Evolutionary conservation across 345 rosid species (phyloP), one percentile per base, ranked within the genome.

Genomic region (Gossypium ekmanianum): DNA sequence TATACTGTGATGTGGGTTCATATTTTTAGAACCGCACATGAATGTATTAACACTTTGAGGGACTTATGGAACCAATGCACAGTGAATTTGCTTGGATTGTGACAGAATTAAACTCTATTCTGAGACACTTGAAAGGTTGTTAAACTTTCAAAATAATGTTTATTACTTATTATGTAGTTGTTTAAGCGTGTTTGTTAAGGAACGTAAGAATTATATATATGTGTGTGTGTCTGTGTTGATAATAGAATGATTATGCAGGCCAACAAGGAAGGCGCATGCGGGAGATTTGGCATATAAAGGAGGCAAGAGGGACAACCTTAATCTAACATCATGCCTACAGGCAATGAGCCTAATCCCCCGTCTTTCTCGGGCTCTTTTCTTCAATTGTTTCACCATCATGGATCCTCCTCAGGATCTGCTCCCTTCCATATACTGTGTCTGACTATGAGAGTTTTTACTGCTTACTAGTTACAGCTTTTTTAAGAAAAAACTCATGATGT

Each of bases 321-420:
- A 68, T 8, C 9, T 11, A 24, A 68, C 57, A 22, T 68, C 56
- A 47, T 68, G 41, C 57, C 71, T 22, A n/a, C 54, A 20, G 72
- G 27, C 58, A 50, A 9, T 48, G 58, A 44, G 17, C 7, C 4
- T 45, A 47, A 11, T 43, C 55, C 34, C 71, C 77, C 83, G 43
- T 63, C 34, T 73, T 61, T 76, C 70, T 58, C 66, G 74, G 79
- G 69, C 74, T 44, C 52, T 80, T 68, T 67, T 44, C n/a, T 67
- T 73, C 56, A 22, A 11, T 20, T 17, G 24, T 56, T 78, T 78
- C 80, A 65, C 66, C 62, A 43, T 29, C 72, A 29, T 57, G 24
- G 62, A 73, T 50, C 10, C 27, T 61, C 56, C 52, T 27, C 24
- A 52, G 72, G 63, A 69, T 74, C 75, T 41, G 24, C 63, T 9